Conservation (phyloP, 1,284 basidiomycete genomes). For the Malassezia brasiliensis region DNA sequence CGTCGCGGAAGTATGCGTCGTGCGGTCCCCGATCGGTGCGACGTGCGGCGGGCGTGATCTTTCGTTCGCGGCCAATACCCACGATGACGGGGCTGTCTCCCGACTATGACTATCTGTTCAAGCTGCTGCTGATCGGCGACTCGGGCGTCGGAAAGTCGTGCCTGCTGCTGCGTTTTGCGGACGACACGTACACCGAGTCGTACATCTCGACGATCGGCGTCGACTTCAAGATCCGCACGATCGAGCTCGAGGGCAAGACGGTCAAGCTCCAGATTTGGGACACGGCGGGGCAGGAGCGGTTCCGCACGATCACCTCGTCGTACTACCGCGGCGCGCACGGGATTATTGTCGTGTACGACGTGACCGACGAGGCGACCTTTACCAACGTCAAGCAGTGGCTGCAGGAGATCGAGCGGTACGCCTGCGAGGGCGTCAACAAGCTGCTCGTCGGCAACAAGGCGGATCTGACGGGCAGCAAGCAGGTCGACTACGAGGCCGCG, state of each 20-base stretch:
- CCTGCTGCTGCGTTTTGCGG: constrained; percentile 51
- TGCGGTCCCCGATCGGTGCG: background rate
- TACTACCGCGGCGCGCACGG: constrained; percentile 91
- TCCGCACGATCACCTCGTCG: constrained; percentile 74
- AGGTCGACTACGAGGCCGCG: constrained; percentile 91
- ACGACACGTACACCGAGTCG: constrained; percentile 52
- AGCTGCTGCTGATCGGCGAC: constrained; percentile 55
- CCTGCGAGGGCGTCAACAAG: constrained; percentile 97
- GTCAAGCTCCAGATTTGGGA: constrained; percentile 92
- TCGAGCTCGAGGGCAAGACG: constrained; percentile 98
- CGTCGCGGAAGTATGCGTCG: background rate
- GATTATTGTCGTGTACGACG: constrained; percentile 96
- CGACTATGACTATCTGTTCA: constrained; percentile 48
- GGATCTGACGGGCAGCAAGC: constrained; percentile 95
- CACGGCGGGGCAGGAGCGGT: constrained; percentile 45
- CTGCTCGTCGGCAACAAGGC: constrained; percentile 96
- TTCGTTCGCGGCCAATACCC: constrained; percentile 1
- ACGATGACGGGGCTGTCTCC: constrained; percentile 37
- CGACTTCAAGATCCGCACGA: constrained; percentile 99
- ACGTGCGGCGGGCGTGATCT: background rate
- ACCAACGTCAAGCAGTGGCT: constrained; percentile 99
- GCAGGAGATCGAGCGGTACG: constrained; percentile 97
- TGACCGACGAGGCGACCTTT: constrained; percentile 84
- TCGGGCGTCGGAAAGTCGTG: constrained; percentile 86
- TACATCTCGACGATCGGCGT: constrained; percentile 54